Conservation (phyloP, 352 stramenopile species). For the Pythium vanterpoolii region DNA sequence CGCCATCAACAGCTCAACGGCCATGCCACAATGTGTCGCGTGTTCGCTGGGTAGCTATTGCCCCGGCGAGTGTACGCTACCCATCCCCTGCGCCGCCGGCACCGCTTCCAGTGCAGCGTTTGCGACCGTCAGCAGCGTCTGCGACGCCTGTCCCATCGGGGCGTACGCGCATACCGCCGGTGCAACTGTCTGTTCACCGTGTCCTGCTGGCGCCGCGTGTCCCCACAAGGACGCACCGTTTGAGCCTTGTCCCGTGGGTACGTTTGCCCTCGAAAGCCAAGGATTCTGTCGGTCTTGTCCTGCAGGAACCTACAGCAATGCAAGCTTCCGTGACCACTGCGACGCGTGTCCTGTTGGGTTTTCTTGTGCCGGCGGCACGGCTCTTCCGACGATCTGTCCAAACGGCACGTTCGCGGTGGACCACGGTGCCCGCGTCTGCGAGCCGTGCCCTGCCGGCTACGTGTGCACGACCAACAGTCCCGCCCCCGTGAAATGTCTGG, state of each 20-base stretch:
- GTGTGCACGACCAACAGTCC: conserved; percentile 14
- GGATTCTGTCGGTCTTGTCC: conserved; percentile 29
- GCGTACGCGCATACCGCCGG: conserved; percentile 41
- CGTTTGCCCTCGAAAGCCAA: conserved; percentile 10
- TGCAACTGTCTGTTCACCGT: conserved; percentile 27
- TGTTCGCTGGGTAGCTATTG: conserved; percentile 54
- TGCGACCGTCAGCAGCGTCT: conserved; percentile 25
- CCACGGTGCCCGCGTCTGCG: conserved; percentile 27
- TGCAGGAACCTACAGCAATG: conserved; percentile 28
- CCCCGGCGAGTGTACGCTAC: conserved; percentile 34
- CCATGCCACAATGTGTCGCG: conserved; percentile 31
- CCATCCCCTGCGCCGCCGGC: conserved; percentile 36
- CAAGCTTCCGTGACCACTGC: conserved; percentile 16
- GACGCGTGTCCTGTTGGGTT: conserved; percentile 43
- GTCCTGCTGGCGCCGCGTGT: conserved; percentile 17
- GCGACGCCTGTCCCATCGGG: conserved; percentile 37
- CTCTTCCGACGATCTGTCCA: conserved; percentile 28
- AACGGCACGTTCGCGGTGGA: conserved; percentile 33
- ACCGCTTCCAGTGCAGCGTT: conserved; percentile 36
- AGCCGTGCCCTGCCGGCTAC: conserved; percentile 38
- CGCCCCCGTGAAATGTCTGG: conserved; percentile 17
- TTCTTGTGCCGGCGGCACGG: conserved; percentile 38
- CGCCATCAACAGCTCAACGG: conserved; percentile 33
- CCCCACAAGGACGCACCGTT: neutral
- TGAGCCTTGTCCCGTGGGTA: conserved; percentile 17